Evolutionary conservation across 2,329 filamentous ascomycete genomes (phyloP).

Genomic region (Mariannaea elegans): DNA sequence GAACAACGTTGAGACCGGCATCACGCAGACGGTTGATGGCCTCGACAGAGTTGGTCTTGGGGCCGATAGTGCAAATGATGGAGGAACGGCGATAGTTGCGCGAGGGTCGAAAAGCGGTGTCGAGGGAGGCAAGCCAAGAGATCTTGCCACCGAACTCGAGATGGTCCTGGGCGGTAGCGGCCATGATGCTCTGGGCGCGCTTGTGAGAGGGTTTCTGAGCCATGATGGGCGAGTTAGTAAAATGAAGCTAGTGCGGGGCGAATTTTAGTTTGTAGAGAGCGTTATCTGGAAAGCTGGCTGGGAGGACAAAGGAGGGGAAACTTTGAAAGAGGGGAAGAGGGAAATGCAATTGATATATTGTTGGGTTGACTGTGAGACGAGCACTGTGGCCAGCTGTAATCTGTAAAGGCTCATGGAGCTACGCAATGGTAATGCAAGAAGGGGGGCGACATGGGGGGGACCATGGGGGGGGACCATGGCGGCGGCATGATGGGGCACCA

Average conservation of each 20-base stretch:
- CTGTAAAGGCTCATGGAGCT: slow-evolving; percentile 8
- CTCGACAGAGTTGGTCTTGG: slow-evolving; percentile 98
- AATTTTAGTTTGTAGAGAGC: slow-evolving; percentile 22
- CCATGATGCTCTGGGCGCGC: slow-evolving; percentile 56
- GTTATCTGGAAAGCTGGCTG: slow-evolving; percentile 34
- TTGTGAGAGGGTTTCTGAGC: slow-evolving; percentile 43
- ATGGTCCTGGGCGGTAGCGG: slow-evolving; percentile 82
- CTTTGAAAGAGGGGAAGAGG: slow-evolving; percentile 18
- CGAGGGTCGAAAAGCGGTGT: slow-evolving; percentile 87
- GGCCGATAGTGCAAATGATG: slow-evolving; percentile 99
- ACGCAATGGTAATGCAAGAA: slow-evolving; percentile 32
- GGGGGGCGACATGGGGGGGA: slow-evolving; percentile 33
- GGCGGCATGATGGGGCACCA: slow-evolving; percentile 28
- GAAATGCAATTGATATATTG: slow-evolving; percentile 32
- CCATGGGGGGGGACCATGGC: slow-evolving; percentile 22
- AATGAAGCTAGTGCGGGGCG: slow-evolving; percentile 11
- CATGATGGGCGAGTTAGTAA: slow-evolving; percentile 43
- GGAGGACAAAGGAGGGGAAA: slow-evolving; percentile 21
- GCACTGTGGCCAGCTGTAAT: slow-evolving; percentile 11
- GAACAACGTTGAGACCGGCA: slow-evolving; percentile 95
- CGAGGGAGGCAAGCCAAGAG: slow-evolving; percentile 74
- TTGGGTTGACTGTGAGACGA: slow-evolving; percentile 12
- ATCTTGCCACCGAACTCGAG: slow-evolving; percentile 78
- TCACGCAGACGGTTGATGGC: slow-evolving; percentile 94
- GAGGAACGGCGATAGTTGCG: slow-evolving; percentile 95